Evolutionary conservation across 768 basidiomycete genomes (phyloP), one percentile per base, ranked within the genome.

Genomic region (Psilocybe azurescens): DNA sequence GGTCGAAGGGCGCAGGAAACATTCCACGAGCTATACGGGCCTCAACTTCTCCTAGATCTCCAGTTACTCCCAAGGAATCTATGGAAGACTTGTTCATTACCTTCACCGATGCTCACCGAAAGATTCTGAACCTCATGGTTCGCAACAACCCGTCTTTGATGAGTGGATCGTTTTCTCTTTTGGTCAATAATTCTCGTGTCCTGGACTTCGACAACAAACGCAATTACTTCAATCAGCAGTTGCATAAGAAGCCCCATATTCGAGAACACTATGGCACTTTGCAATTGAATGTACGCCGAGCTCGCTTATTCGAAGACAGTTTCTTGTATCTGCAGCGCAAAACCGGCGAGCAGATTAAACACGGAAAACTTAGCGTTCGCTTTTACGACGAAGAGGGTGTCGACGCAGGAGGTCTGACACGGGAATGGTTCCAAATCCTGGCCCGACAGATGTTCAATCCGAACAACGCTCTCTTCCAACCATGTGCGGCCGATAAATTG

Each of bases 151-250:
- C 97, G 2, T 95, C 96, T 0, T 77, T 99, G 46, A 96, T 99
- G 93, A 94, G 94, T 68, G 97, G 97, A 10, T 98, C 97, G 1
- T 99, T 99, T 83, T 95, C 96, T 14, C 83, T 99, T 1, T 82
- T 99, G 65, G 92, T 99, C 50, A 89, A 96, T 77, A 99, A 99
- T 70, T 90, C 97, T 51, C 89, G 94, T 32, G 95, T 99, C 24
- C 85, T 99, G 59, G 97, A 99, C 81, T 99, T 99, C 72, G 97
- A 99, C 81, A 99, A 99, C 87, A 99, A 99, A 80, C 88, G 97
- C 38, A 97, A 96, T 71, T 96, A 94, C 77, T 95, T 95, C 79
- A 89, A 85, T 47, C 95, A 97, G 73, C 94, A 96, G 72, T 82
- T 97, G 7, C 95, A 95, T 72, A 88, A 90, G 48, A 88, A 94